Percentiles rank a stretch among this genome's conserved stretches.
Evolutionary conservation across 257 asterid genomes (phyloP).

Genomic region (Capsicum chinense): DNA sequence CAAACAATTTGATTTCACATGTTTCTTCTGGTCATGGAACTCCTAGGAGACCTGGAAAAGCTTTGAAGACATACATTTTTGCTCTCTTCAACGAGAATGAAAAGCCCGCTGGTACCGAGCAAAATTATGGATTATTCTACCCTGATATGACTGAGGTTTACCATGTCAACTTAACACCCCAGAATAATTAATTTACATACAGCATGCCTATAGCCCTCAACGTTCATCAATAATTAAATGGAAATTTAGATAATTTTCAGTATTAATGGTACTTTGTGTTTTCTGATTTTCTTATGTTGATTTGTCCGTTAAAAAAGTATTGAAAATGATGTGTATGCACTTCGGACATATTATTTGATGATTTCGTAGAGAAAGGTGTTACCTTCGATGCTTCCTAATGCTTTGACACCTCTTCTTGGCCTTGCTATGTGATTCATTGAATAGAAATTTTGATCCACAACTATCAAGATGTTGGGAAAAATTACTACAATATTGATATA

Average conservation of each 20-base stretch:
- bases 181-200: not conserved
- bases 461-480: too few relatives aligned
- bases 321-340: not conserved
- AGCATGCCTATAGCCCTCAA: not conserved
- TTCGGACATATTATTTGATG: not conserved
- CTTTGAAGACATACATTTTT: conserved; percentile 43
- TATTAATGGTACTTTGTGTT: not conserved
- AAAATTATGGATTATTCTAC: conserved; percentile 43
- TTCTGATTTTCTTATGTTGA: not conserved
- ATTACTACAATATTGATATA: too few relatives aligned
- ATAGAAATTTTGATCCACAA: too few relatives aligned
- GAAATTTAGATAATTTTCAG: not conserved
- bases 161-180: conserved; percentile 35
- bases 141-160: conserved; percentile 49
- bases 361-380: too few relatives aligned
- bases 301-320: too few relatives aligned
- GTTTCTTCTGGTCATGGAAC: conserved; percentile 48
- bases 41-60: conserved; percentile 47
- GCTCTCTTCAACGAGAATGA: conserved; percentile 49
- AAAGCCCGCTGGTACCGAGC: conserved; percentile 43
- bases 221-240: not conserved
- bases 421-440: not conserved
- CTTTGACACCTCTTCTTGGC: not conserved
- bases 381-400: too few relatives aligned
- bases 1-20: conserved; percentile 43